Conservation (phyloP, 2,329 filamentous ascomycete species). For the Claviceps spartinae region DNA sequence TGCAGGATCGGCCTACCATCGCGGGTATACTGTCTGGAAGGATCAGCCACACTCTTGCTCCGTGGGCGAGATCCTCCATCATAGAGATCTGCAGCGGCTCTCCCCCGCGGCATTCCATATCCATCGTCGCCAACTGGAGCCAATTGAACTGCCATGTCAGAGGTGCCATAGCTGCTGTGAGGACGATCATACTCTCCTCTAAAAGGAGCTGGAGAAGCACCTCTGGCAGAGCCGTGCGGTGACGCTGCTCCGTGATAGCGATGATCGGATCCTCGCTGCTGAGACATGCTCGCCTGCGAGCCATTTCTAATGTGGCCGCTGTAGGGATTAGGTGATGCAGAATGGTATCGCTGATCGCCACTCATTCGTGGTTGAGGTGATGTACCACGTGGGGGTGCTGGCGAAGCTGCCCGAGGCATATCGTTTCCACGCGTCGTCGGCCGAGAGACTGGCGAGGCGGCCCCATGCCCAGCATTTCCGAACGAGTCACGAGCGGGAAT, state of each 20-base stretch:
- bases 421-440: slow-evolving; percentile 46
- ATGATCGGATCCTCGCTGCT: slow-evolving; percentile 34
- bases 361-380: slow-evolving; percentile 48
- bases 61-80: slow-evolving; percentile 40
- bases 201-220: slow-evolving; percentile 35
- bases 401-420: slow-evolving; percentile 49
- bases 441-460: slow-evolving; percentile 31
- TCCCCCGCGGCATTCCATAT: slow-evolving; percentile 44
- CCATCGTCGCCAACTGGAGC: slow-evolving; percentile 41
- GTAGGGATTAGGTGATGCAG: slow-evolving; percentile 53
- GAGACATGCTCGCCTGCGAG: slow-evolving; percentile 26
- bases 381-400: slow-evolving; percentile 49
- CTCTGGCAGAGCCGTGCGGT: slow-evolving; percentile 31
- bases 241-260: slow-evolving; percentile 39
- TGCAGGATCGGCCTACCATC: slow-evolving; percentile 83
- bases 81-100: slow-evolving; percentile 42
- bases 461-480: background rate
- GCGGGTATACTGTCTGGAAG: slow-evolving; percentile 65
- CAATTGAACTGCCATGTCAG: slow-evolving; percentile 57
- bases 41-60: slow-evolving; percentile 80
- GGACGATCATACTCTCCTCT: slow-evolving; percentile 32
- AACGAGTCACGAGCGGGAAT: slow-evolving; percentile 40
- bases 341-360: slow-evolving; percentile 32
- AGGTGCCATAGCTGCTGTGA: slow-evolving; percentile 33
- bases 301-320: slow-evolving; percentile 23